Evolutionary conservation across 164 flowering plant genomes (phyloP), one percentile per base, ranked within the genome.

Genomic region (Aristolochia contorta): DNA sequence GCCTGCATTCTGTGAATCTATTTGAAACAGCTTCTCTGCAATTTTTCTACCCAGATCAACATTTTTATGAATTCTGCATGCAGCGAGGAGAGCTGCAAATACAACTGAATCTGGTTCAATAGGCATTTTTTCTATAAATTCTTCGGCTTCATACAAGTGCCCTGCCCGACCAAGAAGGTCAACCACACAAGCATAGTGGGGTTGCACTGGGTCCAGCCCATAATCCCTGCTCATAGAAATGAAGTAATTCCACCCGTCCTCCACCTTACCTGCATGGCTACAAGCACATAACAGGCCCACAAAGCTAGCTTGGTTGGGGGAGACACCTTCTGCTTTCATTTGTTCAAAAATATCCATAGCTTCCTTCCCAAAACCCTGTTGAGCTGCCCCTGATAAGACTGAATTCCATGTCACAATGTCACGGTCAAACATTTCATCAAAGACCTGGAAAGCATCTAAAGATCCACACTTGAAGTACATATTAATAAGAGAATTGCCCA

Each of bases 341-440:
- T 62, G 72, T 56, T 73, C 69, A 63, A 75, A 74, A 50, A 77
- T 19, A 61, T 67, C 59, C 52, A 75, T 25, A 25, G 79, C 81
- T 54, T 72, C 66, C 54, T 51, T 64, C 47, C 78, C 75, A 27
- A 75, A 61, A 41, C 80, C 82, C 58, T 72, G 74, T 47, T 79
- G 75, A 5, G 76, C 80, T 58, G 76, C 75, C 23, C 83, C 79
- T 27, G 60, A 56, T 45, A 76, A 49, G 50, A 72, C 46, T 37
- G 74, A 64, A 74, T 78, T 80, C 84, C 81, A 80, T 18, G 81
- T 65, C 16, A 78, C 61, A 12, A 65, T 27, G 50, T 78, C 79
- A 20, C 55, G 65, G 45, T 63, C 67, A 14, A 66, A 49, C 78
- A 74, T 69, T 69, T 78, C 79, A 47, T 73, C 60, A 54, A 78